Base-by-base conservation (phyloP, 1,284 basidiomycete genomes). In the Fistulina hepatica region DNA sequence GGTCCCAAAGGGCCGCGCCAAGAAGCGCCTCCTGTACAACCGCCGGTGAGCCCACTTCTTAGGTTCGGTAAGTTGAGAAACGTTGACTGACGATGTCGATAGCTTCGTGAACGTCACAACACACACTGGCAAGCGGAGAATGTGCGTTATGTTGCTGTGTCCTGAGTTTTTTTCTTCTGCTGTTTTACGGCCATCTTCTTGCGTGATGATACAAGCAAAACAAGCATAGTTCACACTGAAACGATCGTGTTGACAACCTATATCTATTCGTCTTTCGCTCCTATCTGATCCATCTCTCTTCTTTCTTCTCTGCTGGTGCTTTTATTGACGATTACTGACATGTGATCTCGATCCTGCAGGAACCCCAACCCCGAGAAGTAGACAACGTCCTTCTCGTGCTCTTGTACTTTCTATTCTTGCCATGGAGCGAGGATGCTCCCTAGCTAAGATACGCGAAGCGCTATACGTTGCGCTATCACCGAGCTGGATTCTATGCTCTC, bases 41-140 rank as follows among this genome's bases (percentile, higher is more conserved):
- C 81, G 89, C 60, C 81, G 89, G 85, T 90, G 64, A 12, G 31
- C 28, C 13, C 34, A 15, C 26, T 25, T 36, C 13, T 8, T 13
- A 7, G 5, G 33, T 22, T 43, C 13, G n/a, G n/a, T n/a, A n/a
- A n/a, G n/a, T n/a, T n/a, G 33, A 25, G 33, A 21, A 22, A 24
- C 15, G 12, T 35, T 31, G 28, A 34, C 42, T 40, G 23, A 39
- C 33, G 44, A 30, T 47, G 51, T 43, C 16, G 36, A 28, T 35
- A 90, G 88, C 63, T 92, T 92, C 76, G 92, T 97, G 55, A 97
- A 95, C 65, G 91, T 93, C 48, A 90, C 86, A 45, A 76, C 81
- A 46, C 73, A 84, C 45, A 85, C 86, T 47, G 84, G 91, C 66
- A 97, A 97, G 76, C 79, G 92, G 66, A 80, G 79, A 68, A 94